Base-by-base conservation (phyloP, 2,329 filamentous ascomycete genomes). In the Talaromyces sp. region DNA sequence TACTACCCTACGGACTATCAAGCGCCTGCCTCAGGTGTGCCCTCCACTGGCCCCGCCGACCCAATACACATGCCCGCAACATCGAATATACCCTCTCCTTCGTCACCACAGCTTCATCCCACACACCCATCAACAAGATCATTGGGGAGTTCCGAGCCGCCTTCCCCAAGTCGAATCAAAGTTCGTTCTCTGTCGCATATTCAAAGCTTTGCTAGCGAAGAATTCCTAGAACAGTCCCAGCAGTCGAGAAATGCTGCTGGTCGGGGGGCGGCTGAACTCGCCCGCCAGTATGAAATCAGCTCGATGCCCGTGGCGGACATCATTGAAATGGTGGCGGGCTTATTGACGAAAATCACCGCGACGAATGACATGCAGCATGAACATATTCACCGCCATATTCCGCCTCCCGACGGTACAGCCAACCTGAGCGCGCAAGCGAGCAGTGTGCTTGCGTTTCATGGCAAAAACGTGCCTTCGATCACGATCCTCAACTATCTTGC, bases 301-400 rank as follows among this genome's bases (percentile, higher is more conserved):
- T 91, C 88, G 62, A 98, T 99, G 94, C 95, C 95, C 61, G 96
- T 98, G 63, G 88, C 90, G 69, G 94, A 99, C 74, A 92, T 99
- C 70, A 99, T 99, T 75, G 94, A 98, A 78, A 98, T 99, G 95
- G 95, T 99, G 3, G 95, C 95, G 4, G 95, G 93, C 7, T 85
- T 99, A 27, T 83, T 99, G 68, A 97, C 94, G 64, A 98, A 98
- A 78, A 99, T 99, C 72, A 98, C 95, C 6, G 92, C 92, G 3
- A 97, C 94, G 65, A 99, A 99, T 75, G 95, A 99, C 75, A 82
- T 90, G 61, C 93, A 98, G 76, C 94, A 98, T 78, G 92, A 97
- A 75, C 91, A 93, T 68, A 80, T 97, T 69, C 92, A 97, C 78
- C 87, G 92, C 64, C 85, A 88, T 67, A 86, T 90, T 67, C 85